Evolutionary conservation across 164 flowering plant genomes (phyloP), one percentile per base, ranked within the genome.

Genomic region (Vitis rotundifolia): DNA sequence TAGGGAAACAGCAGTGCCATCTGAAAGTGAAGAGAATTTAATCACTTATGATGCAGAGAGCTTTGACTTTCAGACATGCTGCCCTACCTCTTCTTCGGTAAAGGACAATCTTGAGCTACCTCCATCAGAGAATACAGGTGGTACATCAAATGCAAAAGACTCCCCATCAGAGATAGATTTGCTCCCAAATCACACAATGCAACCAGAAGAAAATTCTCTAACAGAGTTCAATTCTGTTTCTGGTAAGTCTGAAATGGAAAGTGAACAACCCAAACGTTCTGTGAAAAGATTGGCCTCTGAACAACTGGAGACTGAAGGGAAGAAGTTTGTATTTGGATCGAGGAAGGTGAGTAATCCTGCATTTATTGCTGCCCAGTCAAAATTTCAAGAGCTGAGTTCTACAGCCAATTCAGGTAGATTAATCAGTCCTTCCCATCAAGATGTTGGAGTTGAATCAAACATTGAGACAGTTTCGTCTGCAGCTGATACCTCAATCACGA

Each of bases 301-400:
- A 64, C 73, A 79, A 73, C 79, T 81, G 67, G 88, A 87, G 69
- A 79, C 80, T 16, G 93, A 87, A 48, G 81, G 68, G 26, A 88
- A 81, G 76, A 87, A 82, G 68, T 57, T 66, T 78, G 78, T 66
- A 13, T 70, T 37, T 80, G 91, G 87, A 57, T 82, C 90, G 51
- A 86, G 84, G 68, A 90, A 87, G 80, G 76, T 80, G 48, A 79
- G 78, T 61, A 88, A 83, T 80, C 93, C 96, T 37, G 71, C 93
- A 64, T 91, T 89, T 78, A 67, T 84, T 79, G 90, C 86, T 58
- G 94, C 85, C 28, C 92, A 90, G 60, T 83, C 98, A 14, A 91
- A 91, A 73, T 88, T 93, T 68, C 89, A 93, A 82, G 94, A 84
- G 71, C 74, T 93, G 66, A 86, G 81, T 77, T 82, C 83, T 71